Evolutionary conservation across 1,284 basidiomycete species (phyloP), one percentile per base, ranked within the genome.

Genomic region (Trichosporon inkin): DNA sequence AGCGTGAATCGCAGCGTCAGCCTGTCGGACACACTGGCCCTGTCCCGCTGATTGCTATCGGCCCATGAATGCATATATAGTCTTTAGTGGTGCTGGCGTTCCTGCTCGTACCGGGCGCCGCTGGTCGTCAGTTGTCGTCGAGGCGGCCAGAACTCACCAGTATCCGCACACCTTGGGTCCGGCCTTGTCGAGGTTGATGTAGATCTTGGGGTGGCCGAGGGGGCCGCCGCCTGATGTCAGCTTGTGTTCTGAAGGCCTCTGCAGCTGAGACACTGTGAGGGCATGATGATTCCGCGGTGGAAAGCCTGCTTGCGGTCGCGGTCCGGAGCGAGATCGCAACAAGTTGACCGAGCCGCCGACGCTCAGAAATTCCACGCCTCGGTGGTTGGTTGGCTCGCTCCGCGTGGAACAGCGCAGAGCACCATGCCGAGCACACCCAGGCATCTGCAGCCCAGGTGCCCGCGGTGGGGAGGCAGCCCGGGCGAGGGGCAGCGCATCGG

Each of bases 191-290:
- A 97, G 78, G 82, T 97, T 98, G 79, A 98, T 95, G 75, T 85
- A 98, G 67, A 98, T 87, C 82, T 92, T 93, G 14, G 95, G 95
- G 77, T 99, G 95, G 51, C 95, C 95, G 35, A 99, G 84, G 53
- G 95, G 85, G n/a, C 95, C 95, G 77, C 86, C 87, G 78, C 94
- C 94, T 98, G 67, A 13, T 40, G 56, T 57, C 37, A 58, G 61
- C 44, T 28, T 32, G 2, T 10, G 20, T 11, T 32, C 28, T n/a
- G n/a, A n/a, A n/a, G n/a, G n/a, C n/a, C n/a, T n/a, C n/a, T n/a
- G n/a, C n/a, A n/a, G n/a, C n/a, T n/a, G n/a, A n/a, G n/a, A n/a
- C n/a, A n/a, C n/a, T n/a, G n/a, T n/a, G n/a, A n/a, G n/a, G n/a
- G n/a, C n/a, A n/a, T n/a, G n/a, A n/a, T n/a, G n/a, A n/a, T n/a